phyloP scores from a whole-genome alignment of 768 basidiomycete species.

The Hemileccinum impolitum region DNA sequence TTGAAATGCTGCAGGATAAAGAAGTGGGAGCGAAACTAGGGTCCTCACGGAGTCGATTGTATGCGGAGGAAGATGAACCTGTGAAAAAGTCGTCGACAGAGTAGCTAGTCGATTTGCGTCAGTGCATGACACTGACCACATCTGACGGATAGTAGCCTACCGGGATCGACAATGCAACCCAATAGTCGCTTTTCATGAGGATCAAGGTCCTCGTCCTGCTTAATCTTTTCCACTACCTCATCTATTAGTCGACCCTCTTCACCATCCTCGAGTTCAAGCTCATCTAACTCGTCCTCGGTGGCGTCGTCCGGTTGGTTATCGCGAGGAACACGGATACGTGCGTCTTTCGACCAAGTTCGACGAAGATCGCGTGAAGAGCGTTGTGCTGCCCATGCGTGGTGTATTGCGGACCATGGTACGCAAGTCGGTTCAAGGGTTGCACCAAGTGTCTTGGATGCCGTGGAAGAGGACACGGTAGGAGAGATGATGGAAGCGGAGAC shows the following conservation, averaged over 20 bases:
- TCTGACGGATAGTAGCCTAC: conserved; percentile 35
- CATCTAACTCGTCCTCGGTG: conserved; percentile 30
- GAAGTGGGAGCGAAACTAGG: conserved; percentile 82
- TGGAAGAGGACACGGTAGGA: conserved; percentile 6
- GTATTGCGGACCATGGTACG: conserved; percentile 66
- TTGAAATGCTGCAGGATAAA: conserved; percentile 85
- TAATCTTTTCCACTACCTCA: conserved; percentile 74
- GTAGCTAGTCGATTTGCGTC: conserved; percentile 41
- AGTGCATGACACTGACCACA: not conserved
- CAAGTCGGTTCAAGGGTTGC: conserved; percentile 44
- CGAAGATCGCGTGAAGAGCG: conserved; percentile 49
- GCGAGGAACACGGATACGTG: conserved; percentile 32
- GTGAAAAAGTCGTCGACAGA: conserved; percentile 79
- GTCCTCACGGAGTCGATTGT: conserved; percentile 92
- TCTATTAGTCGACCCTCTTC: conserved; percentile 38
- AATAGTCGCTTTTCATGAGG: conserved; percentile 78
- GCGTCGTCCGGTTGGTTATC: conserved; percentile 36
- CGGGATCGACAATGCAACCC: conserved; percentile 81
- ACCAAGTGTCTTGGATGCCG: conserved; percentile 18
- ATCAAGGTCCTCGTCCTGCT: conserved; percentile 72
- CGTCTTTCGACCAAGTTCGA: conserved; percentile 59
- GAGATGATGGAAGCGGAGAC: conserved; percentile 33
- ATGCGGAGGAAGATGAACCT: conserved; percentile 84
- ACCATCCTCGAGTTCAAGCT: conserved; percentile 33
- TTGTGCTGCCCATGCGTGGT: conserved; percentile 62